Conservation (phyloP, 108 stramenopile genomes). For the Epithemia pelagica region DNA sequence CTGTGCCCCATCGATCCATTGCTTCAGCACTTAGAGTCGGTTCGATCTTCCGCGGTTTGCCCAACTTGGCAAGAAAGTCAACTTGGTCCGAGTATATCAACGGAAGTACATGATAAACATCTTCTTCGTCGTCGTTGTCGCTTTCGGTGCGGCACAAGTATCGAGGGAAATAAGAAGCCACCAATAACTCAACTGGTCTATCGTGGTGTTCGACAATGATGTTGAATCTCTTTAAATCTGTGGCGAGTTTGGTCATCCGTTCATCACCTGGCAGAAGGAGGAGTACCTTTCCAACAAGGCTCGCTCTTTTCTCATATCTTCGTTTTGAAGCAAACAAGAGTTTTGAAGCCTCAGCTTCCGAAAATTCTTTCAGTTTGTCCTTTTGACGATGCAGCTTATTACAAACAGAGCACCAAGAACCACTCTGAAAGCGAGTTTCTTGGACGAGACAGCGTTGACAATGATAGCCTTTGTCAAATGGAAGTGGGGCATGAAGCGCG, state of each 20-base stretch:
- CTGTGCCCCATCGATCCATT: not conserved
- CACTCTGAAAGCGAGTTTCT: not conserved
- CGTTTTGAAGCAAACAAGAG: not conserved
- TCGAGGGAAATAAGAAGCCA: not conserved
- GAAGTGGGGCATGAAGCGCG: not conserved
- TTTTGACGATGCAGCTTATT: not conserved
- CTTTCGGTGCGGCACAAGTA: not conserved
- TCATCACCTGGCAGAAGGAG: slow-evolving; percentile 32
- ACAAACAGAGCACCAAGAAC: not conserved
- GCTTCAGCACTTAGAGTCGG: not conserved
- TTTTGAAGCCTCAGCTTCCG: not conserved
- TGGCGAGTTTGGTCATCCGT: slow-evolving; percentile 11
- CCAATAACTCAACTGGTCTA: slow-evolving; percentile 1
- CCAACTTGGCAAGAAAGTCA: not conserved
- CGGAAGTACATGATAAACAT: slow-evolving; percentile 1
- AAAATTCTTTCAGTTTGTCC: too few species aligned
- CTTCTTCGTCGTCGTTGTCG: not conserved
- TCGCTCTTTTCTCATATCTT: slow-evolving; percentile 22
- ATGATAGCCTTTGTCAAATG: not conserved
- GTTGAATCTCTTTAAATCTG: not conserved
- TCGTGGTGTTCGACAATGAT: not conserved
- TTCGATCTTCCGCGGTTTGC: not conserved
- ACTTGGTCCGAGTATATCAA: not conserved
- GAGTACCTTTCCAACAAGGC: slow-evolving; percentile 35
- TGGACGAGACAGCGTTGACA: not conserved